Evolutionary conservation across 345 rosid genomes (phyloP).

Genomic region (Toxicodendron radicans): DNA sequence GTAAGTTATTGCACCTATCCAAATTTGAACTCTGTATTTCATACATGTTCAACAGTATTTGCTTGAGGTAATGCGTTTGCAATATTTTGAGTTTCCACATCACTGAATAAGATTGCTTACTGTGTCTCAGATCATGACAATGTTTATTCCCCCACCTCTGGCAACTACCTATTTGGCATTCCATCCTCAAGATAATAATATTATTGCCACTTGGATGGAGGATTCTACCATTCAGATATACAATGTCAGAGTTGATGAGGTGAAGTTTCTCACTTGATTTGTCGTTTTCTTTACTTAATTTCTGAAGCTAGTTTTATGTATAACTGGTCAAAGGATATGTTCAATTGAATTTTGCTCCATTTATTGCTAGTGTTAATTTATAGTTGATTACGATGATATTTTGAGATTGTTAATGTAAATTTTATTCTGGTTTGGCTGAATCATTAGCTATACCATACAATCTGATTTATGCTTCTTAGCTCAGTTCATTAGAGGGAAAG

Average conservation of each 20-base stretch:
- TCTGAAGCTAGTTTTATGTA: neutral
- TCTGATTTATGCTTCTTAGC: neutral
- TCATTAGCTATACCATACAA: no score
- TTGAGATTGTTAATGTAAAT: no score
- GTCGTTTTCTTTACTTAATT: neutral
- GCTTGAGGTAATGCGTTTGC: neutral
- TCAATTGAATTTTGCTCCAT: neutral
- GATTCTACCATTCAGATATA: slow-evolving; percentile 82
- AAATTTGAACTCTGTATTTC: neutral
- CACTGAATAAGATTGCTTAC: slow-evolving; percentile 8
- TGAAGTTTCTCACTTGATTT: slow-evolving; percentile 20
- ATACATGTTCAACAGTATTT: neutral
- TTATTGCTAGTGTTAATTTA: neutral
- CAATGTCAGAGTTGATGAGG: slow-evolving; percentile 87
- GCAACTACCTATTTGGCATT: slow-evolving; percentile 81
- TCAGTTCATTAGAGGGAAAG: neutral
- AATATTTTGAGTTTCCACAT: slow-evolving; percentile 2
- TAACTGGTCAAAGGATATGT: neutral
- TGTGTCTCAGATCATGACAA: slow-evolving; percentile 50
- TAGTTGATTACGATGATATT: neutral
- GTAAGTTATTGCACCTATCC: slow-evolving; percentile 30
- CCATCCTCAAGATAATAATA: slow-evolving; percentile 85
- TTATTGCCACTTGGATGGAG: slow-evolving; percentile 89
- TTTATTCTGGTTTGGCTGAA: neutral
- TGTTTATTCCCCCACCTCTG: slow-evolving; percentile 81